Evolutionary conservation across 768 basidiomycete species (phyloP).

Genomic region (Boletales sp.): DNA sequence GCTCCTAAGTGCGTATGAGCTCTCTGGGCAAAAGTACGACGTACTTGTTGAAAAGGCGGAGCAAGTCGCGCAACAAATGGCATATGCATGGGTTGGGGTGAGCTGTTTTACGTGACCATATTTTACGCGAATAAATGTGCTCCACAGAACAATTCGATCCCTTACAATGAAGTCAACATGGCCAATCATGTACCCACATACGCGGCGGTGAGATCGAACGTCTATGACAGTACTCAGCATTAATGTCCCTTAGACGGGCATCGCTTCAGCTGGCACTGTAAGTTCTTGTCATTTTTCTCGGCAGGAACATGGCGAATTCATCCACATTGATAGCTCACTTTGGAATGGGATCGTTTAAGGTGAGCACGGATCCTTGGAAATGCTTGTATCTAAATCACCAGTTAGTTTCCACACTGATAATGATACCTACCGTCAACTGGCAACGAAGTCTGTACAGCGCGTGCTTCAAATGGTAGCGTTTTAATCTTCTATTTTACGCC

Average conservation of each 20-base stretch:
- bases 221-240: neutral
- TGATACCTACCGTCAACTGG: conserved; percentile 53
- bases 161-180: conserved; percentile 39
- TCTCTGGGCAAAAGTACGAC: conserved; percentile 50
- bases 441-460: conserved; percentile 47
- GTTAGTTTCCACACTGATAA: conserved; percentile 50
- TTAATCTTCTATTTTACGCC: neutral
- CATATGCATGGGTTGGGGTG: conserved; percentile 59
- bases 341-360: conserved; percentile 60
- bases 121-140: neutral
- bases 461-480: conserved; percentile 43
- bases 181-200: conserved; percentile 29
- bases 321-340: conserved; percentile 38
- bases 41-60: conserved; percentile 58
- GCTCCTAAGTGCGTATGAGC: conserved; percentile 64
- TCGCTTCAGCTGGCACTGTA: conserved; percentile 44
- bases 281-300: conserved; percentile 5
- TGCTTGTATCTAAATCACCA: neutral
- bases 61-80: conserved; percentile 60
- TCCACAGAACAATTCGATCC: conserved; percentile 34
- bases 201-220: conserved; percentile 26
- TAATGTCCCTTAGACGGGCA: conserved; percentile 39
- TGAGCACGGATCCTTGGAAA: neutral
- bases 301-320: neutral
- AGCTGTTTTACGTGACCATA: conserved; percentile 12